Evolutionary conservation across 192 early-diverging fungal genomes (phyloP).

Genomic region (Coemansia sp.): DNA sequence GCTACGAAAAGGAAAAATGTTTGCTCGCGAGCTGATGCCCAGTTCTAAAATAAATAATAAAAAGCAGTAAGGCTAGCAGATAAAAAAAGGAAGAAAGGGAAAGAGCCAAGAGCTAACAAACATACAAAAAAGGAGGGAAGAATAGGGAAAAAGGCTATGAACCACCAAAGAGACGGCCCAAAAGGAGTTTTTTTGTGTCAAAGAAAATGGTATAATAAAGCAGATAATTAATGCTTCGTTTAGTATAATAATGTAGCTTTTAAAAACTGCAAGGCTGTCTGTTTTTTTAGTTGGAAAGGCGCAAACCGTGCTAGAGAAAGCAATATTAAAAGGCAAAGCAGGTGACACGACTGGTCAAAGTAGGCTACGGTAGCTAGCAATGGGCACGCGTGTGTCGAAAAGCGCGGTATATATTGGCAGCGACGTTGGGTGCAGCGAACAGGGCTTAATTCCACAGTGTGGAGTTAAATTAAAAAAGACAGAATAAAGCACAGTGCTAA

Average conservation of each 20-base stretch:
- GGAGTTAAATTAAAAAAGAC: no score
- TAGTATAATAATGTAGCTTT: background rate
- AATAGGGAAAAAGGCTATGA: background rate
- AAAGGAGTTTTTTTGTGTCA: background rate
- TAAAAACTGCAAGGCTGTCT: no score
- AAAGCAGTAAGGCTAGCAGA: conserved; percentile 1
- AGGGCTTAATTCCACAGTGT: background rate
- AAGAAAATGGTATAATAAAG: background rate
- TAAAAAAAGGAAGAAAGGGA: conserved; percentile 3
- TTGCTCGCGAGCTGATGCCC: background rate
- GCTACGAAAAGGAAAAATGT: background rate
- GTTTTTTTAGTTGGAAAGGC: no score
- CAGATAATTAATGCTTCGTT: background rate
- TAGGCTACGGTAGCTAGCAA: no score
- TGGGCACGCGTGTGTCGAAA: no score
- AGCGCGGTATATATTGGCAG: no score
- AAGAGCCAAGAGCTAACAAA: background rate
- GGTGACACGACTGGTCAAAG: no score
- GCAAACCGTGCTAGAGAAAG: no score
- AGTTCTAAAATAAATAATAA: conserved; percentile 8
- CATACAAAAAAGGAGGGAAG: background rate
- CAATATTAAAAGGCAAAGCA: no score
- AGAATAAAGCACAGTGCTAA: background rate
- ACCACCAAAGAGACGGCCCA: background rate
- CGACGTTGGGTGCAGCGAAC: background rate